Percentiles rank a stretch among this genome's conserved stretches.
phyloP scores from a whole-genome alignment of 2,329 filamentous ascomycete genomes.

The Acephala macrosclerotiorum region DNA sequence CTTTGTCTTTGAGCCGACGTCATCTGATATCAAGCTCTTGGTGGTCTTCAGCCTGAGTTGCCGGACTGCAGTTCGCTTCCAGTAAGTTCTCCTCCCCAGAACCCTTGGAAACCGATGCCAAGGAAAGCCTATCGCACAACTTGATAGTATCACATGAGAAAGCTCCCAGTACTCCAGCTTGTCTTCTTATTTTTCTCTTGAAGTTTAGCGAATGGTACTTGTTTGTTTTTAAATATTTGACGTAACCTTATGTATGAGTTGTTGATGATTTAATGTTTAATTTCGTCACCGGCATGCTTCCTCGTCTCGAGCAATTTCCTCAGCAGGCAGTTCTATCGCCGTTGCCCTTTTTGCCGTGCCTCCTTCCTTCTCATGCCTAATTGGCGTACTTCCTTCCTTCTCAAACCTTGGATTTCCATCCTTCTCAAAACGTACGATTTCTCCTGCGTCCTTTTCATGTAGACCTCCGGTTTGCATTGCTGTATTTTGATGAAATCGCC shows the following conservation, averaged over 20 bases:
- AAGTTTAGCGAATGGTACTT: too few relatives aligned
- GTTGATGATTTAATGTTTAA: too few relatives aligned
- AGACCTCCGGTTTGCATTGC: slow-evolving; percentile 21
- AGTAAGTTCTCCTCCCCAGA: neutral
- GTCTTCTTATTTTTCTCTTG: too few relatives aligned
- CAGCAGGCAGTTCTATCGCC: neutral
- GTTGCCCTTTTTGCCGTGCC: slow-evolving; percentile 1
- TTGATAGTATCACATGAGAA: neutral
- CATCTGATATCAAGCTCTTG: neutral
- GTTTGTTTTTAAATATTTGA: too few relatives aligned
- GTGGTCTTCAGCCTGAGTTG: neutral
- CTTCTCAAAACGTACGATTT: slow-evolving; percentile 3
- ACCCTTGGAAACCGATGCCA: neutral
- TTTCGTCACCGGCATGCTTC: too few relatives aligned
- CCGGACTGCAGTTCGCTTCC: slow-evolving; percentile 5
- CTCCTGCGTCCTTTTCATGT: slow-evolving; percentile 19
- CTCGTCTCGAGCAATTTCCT: neutral
- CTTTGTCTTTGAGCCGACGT: neutral
- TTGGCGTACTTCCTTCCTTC: slow-evolving; percentile 9
- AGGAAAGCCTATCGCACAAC: neutral
- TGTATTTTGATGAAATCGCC: slow-evolving; percentile 11
- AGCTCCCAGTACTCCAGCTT: neutral
- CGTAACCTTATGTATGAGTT: too few relatives aligned
- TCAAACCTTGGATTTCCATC: slow-evolving; percentile 16
- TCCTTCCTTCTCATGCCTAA: slow-evolving; percentile 17